Base-by-base conservation (phyloP, 2,329 filamentous ascomycete genomes). In the Cladorrhinum sp. region DNA sequence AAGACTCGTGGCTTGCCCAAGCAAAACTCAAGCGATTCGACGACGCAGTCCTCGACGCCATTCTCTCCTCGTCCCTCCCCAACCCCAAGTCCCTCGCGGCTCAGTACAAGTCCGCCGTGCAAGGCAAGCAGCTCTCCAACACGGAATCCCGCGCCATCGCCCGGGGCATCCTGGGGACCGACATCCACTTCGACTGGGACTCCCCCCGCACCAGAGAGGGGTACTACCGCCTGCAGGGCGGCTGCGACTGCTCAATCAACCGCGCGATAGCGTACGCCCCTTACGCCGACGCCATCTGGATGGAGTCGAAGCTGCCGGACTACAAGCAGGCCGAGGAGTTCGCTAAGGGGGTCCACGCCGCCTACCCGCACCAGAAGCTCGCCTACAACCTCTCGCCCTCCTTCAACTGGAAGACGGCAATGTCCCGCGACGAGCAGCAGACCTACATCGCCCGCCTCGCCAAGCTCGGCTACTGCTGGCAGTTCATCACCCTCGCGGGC, bases 361-460 rank as follows among this genome's bases (percentile, higher is more conserved):
- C 92, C 9, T 97, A 90, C 86, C 95, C 95, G 0, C 90, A 99
- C 79, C 91, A 97, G 77, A 99, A 99, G 90, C 89, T 99, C 62
- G 90, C 95, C 4, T 99, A 99, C 82, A 99, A 99, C 82, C 88
- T 99, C 66, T 97, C 92, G 0, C 95, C 95, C 27, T 96, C 92
- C 2, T 99, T 99, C 89, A 99, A 99, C 86, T 99, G 95, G 95
- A 98, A 98, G 82, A 84, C 92, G 61, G 95, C 93, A 70, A 97
- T 97, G 93, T 84, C 91, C 50, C 86, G 90, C 67, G 82, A 84
- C 57, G 93, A 98, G 75, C 95, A 99, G 79, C 92, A 96, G 80
- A 99, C 95, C 20, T 99, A 98, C 80, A 99, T 99, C 80, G 81
- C 87, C 65, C 91, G 95, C 48, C 89, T 99, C 45, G 92, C 88